Base-by-base conservation (phyloP, 106 monocot genomes). In the Amphibolis antarctica region DNA sequence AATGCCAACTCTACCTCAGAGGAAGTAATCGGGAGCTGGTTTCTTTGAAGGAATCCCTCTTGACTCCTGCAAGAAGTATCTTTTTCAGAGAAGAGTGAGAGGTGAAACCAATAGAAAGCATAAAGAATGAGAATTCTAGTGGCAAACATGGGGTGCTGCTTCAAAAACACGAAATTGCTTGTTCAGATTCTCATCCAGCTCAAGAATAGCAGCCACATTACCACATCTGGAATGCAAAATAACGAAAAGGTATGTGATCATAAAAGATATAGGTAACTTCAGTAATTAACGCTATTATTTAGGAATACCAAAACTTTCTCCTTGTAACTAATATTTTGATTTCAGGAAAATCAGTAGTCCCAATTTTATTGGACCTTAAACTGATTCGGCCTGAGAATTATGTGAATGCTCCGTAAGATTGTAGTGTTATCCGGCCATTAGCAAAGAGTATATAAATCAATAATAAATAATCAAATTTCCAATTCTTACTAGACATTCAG, bases 181-280 rank as follows among this genome's bases (percentile, higher is more conserved):
- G 58, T 87, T 81, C 54, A 98, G 78, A 49, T 91, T 88, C 76
- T 91, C 91, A 75, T 98, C 91, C 62, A 98, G 82, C 85, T 98
- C 91, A 9, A 98, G 87, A 59, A 98, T 98, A 21, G 98, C 98
- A 26, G 98, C 98, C 62, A 98, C 87, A 69, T 98, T 98, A 59
- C 98, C 98, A 70, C 91, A 91, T 75, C 91, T 98, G 71, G 22
- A 77, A 63, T 24, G 28, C 9, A 7, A 63, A 19, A 61, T 18
- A 1, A 42, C n/a, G 36, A 42, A 58, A 28, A 12, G 7, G 7
- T 36, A 36, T 36, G 36, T 4, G 2, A 36, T 36, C 36, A 36
- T 36, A 36, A 4, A 36, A 36, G 7, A 36, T 7, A 7, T 36
- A 36, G 36, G 36, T 36, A 36, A 36, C 36, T 36, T 36, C 4